Base-by-base conservation (phyloP, 306 rosid species). In the Malus fusca region DNA sequence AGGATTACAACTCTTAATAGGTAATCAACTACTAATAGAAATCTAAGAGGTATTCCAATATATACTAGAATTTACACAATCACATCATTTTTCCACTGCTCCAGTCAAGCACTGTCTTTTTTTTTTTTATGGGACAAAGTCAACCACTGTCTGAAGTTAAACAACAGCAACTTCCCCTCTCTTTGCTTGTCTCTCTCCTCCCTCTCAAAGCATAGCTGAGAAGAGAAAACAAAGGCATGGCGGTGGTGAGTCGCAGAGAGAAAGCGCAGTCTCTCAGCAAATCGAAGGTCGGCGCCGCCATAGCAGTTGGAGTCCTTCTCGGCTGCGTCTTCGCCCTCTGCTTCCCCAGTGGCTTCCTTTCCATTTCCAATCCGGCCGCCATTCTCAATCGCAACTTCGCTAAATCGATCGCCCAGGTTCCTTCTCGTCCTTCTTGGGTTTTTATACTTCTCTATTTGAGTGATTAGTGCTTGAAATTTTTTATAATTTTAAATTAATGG, bases 271-370 rank as follows among this genome's bases (percentile, higher is more conserved):
- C 91, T 58, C 60, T 80, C 5, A 83, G 78, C 71, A 89, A 86
- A 84, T 85, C 90, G 2, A 85, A 82, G 74, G 66, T 88, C 78
- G 62, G 74, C 48, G 81, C 84, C 58, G 89, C 96, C 62, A 75
- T 90, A 26, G 83, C 82, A 37, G 83, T 93, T 21, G 98, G 98
- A 67, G 75, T 91, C 53, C 75, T 86, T 14, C 22, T 93, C 60
- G 98, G 98, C 35, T 88, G 91, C 75, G 21, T 85, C 78, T 81
- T 82, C 65, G 96, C 98, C 71, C 70, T 93, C 66, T 69, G 87
- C 64, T 88, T 76, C 78, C 98, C 98, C 46, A 48, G 55, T 67
- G 97, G 97, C 51, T 78, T 88, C 81, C 79, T 87, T 84, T 65
- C 66, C 62, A 28, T 75, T 62, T 74, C 89, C 52, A 37, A 53